Evolutionary conservation across 306 rosid species (phyloP).

Genomic region (Cucurbita maxima): DNA sequence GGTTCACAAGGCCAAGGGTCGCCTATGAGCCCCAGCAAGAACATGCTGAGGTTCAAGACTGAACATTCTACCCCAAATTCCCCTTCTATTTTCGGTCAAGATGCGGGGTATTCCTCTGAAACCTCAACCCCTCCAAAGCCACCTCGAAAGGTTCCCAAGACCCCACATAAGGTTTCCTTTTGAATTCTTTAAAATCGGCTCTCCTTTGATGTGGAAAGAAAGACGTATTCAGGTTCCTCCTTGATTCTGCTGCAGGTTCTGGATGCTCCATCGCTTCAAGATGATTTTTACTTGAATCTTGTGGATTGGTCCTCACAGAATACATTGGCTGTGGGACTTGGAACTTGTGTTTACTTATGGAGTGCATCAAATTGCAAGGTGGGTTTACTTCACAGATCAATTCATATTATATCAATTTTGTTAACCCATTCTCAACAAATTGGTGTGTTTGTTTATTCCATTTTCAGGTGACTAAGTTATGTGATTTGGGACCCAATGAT

Average conservation of each 20-base stretch:
- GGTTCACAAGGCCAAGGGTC: constrained; percentile 20
- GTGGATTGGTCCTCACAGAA: constrained; percentile 99
- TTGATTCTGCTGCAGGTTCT: constrained; percentile 44
- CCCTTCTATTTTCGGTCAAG: constrained; percentile 52
- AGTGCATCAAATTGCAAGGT: constrained; percentile 93
- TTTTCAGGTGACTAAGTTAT: constrained; percentile 75
- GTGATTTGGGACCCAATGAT: constrained; percentile 94
- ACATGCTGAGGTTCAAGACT: constrained; percentile 81
- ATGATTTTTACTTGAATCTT: constrained; percentile 92
- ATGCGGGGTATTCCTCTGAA: constrained; percentile 33
- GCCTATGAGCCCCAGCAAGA: constrained; percentile 79
- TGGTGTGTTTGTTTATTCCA: background rate
- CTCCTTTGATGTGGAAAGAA: background rate
- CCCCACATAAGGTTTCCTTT: constrained; percentile 66
- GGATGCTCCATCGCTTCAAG: constrained; percentile 98
- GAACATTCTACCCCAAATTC: constrained; percentile 61
- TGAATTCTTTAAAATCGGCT: background rate
- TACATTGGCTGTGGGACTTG: constrained; percentile 85
- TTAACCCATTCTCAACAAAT: background rate
- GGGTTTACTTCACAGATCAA: background rate
- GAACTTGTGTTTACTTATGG: constrained; percentile 91
- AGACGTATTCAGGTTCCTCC: background rate
- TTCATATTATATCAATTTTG: background rate
- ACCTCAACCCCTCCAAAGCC: constrained; percentile 82
- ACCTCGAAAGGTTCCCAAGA: constrained; percentile 88